Conservation (phyloP, 2,329 filamentous ascomycete species). For the Colletotrichum coccodes region DNA sequence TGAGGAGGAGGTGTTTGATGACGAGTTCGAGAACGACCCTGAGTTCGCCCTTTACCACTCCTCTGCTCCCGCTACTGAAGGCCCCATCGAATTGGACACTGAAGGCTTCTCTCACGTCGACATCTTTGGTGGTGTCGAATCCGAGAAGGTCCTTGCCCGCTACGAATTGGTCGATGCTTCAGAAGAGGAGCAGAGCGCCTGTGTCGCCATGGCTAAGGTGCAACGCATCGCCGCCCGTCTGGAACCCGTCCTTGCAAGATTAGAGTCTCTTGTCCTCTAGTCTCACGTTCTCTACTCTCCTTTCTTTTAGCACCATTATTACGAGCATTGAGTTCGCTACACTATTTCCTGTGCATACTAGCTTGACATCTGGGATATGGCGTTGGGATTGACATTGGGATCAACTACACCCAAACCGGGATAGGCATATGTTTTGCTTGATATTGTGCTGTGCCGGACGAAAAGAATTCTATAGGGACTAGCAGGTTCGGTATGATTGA, state of each 20-base stretch:
- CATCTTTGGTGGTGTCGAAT: conserved; percentile 64
- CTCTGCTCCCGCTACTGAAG: conserved; percentile 37
- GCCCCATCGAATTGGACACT: conserved; percentile 52
- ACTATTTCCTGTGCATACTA: conserved; percentile 33
- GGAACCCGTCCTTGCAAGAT: conserved; percentile 46
- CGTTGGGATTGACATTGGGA: conserved; percentile 25
- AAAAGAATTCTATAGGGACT: conserved; percentile 30
- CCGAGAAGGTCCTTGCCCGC: conserved; percentile 72
- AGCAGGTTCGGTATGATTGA: conserved; percentile 31
- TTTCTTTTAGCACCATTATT: conserved; percentile 8
- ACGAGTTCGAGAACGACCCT: conserved; percentile 71
- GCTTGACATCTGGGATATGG: conserved; percentile 29
- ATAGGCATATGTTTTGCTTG: conserved; percentile 21
- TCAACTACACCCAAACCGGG: conserved; percentile 26
- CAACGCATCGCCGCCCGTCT: conserved; percentile 58
- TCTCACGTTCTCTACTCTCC: not conserved
- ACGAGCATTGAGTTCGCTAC: conserved; percentile 7
- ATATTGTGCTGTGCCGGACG: conserved; percentile 10
- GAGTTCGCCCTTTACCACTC: conserved; percentile 70
- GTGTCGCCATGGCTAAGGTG: conserved; percentile 59
- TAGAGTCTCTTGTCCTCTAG: conserved; percentile 40
- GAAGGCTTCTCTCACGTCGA: conserved; percentile 51
- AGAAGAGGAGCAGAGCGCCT: conserved; percentile 57
- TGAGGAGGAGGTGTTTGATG: conserved; percentile 50
- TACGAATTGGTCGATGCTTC: conserved; percentile 72